Evolutionary conservation across 352 stramenopile species (phyloP).

Genomic region (Pythium phragmitis): DNA sequence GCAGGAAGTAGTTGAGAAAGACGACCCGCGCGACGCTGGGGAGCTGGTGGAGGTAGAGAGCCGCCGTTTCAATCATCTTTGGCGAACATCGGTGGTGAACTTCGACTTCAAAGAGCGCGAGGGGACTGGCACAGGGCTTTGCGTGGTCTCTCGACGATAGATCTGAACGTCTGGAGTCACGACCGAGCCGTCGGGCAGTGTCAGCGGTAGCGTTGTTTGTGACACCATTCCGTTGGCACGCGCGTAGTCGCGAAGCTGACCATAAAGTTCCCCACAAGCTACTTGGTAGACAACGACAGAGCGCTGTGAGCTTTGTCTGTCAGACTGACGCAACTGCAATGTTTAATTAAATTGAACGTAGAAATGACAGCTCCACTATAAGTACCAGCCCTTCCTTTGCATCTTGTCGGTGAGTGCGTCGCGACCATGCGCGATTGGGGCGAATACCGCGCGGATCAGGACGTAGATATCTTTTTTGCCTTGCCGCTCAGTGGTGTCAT

Average conservation of each 20-base stretch:
- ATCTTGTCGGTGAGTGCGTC: no score
- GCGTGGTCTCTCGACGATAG: neutral
- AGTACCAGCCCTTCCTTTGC: no score
- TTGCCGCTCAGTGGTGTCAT: no score
- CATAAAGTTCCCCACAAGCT: neutral
- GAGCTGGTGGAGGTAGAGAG: neutral
- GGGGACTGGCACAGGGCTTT: neutral
- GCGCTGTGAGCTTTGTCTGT: no score
- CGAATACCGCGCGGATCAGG: no score
- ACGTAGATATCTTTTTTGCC: no score
- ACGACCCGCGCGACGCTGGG: neutral
- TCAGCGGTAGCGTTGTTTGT: no score
- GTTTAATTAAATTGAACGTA: no score
- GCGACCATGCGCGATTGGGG: no score
- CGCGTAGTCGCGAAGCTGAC: neutral
- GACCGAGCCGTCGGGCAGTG: neutral
- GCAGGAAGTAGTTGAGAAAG: neutral
- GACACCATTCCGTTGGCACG: neutral
- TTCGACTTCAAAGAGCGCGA: neutral
- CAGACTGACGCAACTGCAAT: no score
- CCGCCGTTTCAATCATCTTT: neutral
- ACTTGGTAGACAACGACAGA: no score
- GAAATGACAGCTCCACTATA: no score
- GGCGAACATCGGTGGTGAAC: neutral
- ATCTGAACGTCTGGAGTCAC: neutral